A percentile compares a stretch with the other conserved stretches of the same genome.
These are phyloP conservation scores for Gastrolobium bilobum DNA, from an alignment of 306 rosid genomes.

Conservation along the genomic window DNA sequence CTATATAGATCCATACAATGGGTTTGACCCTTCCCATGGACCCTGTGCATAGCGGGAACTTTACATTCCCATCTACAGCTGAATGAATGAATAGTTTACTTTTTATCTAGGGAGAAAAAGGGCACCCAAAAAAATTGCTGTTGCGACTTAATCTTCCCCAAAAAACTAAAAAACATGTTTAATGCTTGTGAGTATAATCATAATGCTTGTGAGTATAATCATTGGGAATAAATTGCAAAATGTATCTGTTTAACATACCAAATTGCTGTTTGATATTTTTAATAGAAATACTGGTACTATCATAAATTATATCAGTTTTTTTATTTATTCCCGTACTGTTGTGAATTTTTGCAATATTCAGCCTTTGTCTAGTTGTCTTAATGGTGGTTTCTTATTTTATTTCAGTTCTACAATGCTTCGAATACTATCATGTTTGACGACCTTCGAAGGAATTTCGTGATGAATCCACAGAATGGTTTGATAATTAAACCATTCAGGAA, in stretches of 20 bases:
- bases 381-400: constrained; percentile 44
- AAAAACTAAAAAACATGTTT: constrained; percentile 32
- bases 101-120: neutral
- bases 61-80: constrained; percentile 13
- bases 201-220: constrained; percentile 8
- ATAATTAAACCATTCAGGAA: constrained; percentile 92
- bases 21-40: too few relatives aligned
- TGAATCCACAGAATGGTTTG: constrained; percentile 98
- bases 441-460: constrained; percentile 90
- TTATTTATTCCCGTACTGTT: neutral
- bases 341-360: neutral
- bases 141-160: constrained; percentile 9
- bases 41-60: too few relatives aligned
- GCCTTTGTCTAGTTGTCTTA: constrained; percentile 31
- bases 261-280: neutral
- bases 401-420: constrained; percentile 81
- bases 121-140: neutral
- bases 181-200: constrained; percentile 11
- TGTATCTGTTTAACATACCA: neutral
- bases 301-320: neutral
- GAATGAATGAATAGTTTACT: neutral
- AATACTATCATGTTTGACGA: constrained; percentile 96
- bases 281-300: too few relatives aligned
- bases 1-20: too few relatives aligned
- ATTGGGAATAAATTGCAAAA: constrained; percentile 24